A percentile compares a stretch with the other conserved stretches of the same genome.
phyloP scores from a whole-genome alignment of 2,329 filamentous ascomycete genomes.

The Penicillium sp. region DNA sequence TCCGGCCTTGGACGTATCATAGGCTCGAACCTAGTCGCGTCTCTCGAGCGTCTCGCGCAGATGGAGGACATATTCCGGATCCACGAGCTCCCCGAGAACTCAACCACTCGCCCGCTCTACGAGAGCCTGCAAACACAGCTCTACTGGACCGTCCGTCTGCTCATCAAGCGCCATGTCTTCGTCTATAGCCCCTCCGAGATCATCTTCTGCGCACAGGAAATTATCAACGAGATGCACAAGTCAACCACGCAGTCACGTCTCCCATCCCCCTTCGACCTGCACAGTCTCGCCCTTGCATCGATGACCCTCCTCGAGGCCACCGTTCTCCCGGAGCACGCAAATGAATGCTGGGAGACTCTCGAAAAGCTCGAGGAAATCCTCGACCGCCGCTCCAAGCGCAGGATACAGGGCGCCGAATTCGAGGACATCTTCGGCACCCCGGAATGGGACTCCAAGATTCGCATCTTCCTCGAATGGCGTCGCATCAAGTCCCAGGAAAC shows the following conservation, averaged over 20 bases:
- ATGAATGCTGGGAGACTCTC: slow-evolving; percentile 44
- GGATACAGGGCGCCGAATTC: slow-evolving; percentile 33
- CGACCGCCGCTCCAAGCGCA: slow-evolving; percentile 41
- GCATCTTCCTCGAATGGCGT: slow-evolving; percentile 39
- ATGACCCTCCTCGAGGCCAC: slow-evolving; percentile 44
- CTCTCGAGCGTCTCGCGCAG: slow-evolving; percentile 39
- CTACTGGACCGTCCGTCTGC: slow-evolving; percentile 42
- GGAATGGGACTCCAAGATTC: slow-evolving; percentile 42
- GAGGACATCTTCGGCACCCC: slow-evolving; percentile 39
- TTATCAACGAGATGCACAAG: slow-evolving; percentile 42
- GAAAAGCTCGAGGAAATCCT: slow-evolving; percentile 51
- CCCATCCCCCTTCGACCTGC: slow-evolving; percentile 41
- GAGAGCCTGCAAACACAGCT: slow-evolving; percentile 41
- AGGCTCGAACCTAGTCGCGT: slow-evolving; percentile 35
- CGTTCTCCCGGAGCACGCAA: slow-evolving; percentile 38
- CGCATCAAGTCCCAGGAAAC: slow-evolving; percentile 35
- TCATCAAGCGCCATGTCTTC: slow-evolving; percentile 44
- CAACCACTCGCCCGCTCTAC: slow-evolving; percentile 27
- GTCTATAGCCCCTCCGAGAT: slow-evolving; percentile 43
- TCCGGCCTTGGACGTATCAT: slow-evolving; percentile 37
- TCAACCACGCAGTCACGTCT: slow-evolving; percentile 29
- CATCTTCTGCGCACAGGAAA: slow-evolving; percentile 39
- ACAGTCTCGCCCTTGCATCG: slow-evolving; percentile 40
- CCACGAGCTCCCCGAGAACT: slow-evolving; percentile 27
- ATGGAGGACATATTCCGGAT: slow-evolving; percentile 35